A percentile compares a stretch with the other conserved stretches of the same genome.
Evolutionary conservation across 805 yeast species (phyloP).

Genomic region (Kockiozyma suomiensis): DNA sequence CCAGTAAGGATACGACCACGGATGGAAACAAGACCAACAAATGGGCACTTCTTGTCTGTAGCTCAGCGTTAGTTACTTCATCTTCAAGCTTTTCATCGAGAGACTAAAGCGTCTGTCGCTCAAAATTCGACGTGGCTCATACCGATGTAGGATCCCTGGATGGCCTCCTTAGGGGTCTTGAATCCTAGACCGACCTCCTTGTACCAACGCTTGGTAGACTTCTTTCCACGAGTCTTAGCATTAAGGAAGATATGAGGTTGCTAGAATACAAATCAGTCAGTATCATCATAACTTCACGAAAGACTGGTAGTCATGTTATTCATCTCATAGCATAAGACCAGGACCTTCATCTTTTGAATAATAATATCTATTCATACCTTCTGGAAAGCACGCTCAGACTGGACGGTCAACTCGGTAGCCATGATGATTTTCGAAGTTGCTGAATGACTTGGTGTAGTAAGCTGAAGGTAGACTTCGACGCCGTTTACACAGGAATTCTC

Average conservation of each 20-base stretch:
- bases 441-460: slow-evolving; percentile 5
- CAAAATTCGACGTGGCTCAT: slow-evolving; percentile 9
- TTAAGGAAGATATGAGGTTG: slow-evolving; percentile 99
- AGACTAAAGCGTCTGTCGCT: neutral
- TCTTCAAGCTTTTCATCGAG: neutral
- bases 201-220: slow-evolving; percentile 99
- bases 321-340: neutral
- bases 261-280: slow-evolving; percentile 47
- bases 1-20: slow-evolving; percentile 99
- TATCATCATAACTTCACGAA: neutral
- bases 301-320: neutral
- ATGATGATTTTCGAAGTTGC: slow-evolving; percentile 46
- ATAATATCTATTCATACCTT: slow-evolving; percentile 67
- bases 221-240: slow-evolving; percentile 99
- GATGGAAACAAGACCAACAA: slow-evolving; percentile 94
- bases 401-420: slow-evolving; percentile 99
- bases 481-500: neutral
- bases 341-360: neutral
- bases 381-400: slow-evolving; percentile 99
- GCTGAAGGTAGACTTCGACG: neutral
- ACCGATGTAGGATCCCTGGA: slow-evolving; percentile 96
- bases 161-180: slow-evolving; percentile 99
- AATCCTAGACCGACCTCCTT: slow-evolving; percentile 99
- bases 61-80: neutral
- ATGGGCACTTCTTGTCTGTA: slow-evolving; percentile 94